A percentile compares a stretch with the other conserved stretches of the same genome.
Conservation (phyloP, 805 yeast genomes). For the Clavispora fructus region DNA sequence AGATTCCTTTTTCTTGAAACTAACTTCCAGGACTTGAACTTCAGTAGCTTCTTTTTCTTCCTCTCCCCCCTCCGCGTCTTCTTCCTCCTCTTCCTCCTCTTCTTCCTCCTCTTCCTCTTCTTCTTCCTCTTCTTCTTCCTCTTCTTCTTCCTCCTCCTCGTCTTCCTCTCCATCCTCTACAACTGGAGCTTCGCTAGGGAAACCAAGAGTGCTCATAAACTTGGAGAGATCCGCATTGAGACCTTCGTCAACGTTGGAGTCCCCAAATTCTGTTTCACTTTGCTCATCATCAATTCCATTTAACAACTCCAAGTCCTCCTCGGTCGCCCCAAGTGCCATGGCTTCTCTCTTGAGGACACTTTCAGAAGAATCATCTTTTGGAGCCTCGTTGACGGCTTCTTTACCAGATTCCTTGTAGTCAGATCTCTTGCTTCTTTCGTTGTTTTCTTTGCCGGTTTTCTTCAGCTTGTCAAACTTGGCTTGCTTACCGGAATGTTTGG, state of each 20-base stretch:
- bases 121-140: constrained; percentile 6
- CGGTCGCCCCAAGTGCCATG: constrained; percentile 76
- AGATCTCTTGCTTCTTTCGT: constrained; percentile 4
- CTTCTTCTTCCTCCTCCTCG: constrained; percentile 18
- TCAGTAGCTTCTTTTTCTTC: constrained; percentile 21
- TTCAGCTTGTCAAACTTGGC: constrained; percentile 10
- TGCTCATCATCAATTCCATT: constrained; percentile 48
- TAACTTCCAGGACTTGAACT: constrained; percentile 32
- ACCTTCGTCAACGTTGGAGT: constrained; percentile 33
- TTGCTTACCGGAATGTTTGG: constrained; percentile 13
- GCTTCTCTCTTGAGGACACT: constrained; percentile 65
- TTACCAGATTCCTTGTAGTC: neutral
- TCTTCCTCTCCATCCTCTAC: constrained; percentile 20
- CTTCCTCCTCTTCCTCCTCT: constrained; percentile 11
- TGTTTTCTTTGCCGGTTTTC: constrained; percentile 12
- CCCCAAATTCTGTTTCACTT: constrained; percentile 48
- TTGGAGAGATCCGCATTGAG: constrained; percentile 51
- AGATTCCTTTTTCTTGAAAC: constrained; percentile 19
- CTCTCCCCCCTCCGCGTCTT: constrained; percentile 27
- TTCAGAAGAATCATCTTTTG: constrained; percentile 8
- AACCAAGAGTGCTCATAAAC: constrained; percentile 71
- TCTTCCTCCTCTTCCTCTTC: constrained; percentile 8
- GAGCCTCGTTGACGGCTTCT: neutral
- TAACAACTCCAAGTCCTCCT: constrained; percentile 67
- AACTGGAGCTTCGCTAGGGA: constrained; percentile 28